Evolutionary conservation across 1,284 basidiomycete species (phyloP).

Genomic region (Tetrapyrgos nigripes): DNA sequence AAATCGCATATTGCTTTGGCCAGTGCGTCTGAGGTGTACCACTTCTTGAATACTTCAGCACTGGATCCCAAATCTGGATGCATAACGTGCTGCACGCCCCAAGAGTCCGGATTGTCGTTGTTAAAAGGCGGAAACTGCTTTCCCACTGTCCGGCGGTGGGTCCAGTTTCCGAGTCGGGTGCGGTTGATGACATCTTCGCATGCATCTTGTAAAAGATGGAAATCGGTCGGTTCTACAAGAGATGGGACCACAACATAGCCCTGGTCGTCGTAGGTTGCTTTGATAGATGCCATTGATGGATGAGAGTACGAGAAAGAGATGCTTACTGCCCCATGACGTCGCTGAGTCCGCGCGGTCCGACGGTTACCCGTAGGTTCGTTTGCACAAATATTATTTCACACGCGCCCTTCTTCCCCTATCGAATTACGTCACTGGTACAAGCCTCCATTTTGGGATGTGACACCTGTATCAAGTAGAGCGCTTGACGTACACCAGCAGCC

Average conservation of each 20-base stretch:
- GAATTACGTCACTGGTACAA: too few species aligned
- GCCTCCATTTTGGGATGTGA: too few species aligned
- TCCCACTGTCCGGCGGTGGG: constrained; percentile 75
- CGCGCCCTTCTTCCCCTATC: too few species aligned
- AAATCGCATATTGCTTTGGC: constrained; percentile 55
- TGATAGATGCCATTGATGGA: constrained; percentile 29
- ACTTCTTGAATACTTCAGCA: constrained; percentile 55
- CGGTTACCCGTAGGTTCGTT: too few species aligned
- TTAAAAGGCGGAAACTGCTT: constrained; percentile 85
- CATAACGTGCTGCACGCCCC: constrained; percentile 86
- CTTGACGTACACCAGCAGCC: too few species aligned
- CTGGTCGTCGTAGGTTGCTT: constrained; percentile 59
- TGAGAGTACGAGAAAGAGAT: too few species aligned
- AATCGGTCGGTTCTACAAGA: constrained; percentile 55
- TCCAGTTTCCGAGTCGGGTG: constrained; percentile 72
- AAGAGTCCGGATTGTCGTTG: constrained; percentile 66
- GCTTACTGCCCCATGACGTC: too few species aligned
- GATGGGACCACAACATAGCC: constrained; percentile 77
- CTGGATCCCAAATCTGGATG: constrained; percentile 71
- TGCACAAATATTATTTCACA: too few species aligned
- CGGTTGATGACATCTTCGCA: constrained; percentile 57
- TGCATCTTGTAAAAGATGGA: constrained; percentile 54
- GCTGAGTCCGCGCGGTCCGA: too few species aligned
- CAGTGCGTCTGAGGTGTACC: constrained; percentile 71
- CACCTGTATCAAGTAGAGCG: too few species aligned